These are phyloP conservation scores for Phytophthora podocarpi DNA, from an alignment of 352 stramenopile genomes.

Conservation along the genomic window DNA sequence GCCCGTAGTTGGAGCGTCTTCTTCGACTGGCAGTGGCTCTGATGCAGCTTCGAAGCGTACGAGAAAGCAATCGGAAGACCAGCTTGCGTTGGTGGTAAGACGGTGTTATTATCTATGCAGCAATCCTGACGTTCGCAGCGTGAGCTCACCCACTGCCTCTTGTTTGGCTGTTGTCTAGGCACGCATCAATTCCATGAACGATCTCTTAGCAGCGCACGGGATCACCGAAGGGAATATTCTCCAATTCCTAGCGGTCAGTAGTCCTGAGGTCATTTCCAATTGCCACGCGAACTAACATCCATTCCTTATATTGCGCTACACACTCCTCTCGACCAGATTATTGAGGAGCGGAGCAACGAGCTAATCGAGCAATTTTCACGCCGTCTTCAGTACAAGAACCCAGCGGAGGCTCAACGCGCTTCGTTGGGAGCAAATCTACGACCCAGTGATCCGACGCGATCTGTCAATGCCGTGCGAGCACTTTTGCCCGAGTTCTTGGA, in stretches of 20 bases:
- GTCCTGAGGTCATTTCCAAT: background rate
- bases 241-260: constrained; percentile 72
- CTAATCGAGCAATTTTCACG: constrained; percentile 80
- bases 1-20: constrained; percentile 32
- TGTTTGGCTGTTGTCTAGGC: constrained; percentile 36
- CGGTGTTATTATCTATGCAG: background rate
- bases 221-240: constrained; percentile 86
- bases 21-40: constrained; percentile 25
- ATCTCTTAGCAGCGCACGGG: constrained; percentile 73
- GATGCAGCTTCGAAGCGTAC: constrained; percentile 48
- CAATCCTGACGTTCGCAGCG: background rate
- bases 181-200: constrained; percentile 88
- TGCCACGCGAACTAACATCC: background rate
- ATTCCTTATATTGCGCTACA: too few species aligned
- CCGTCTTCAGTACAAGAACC: constrained; percentile 73
- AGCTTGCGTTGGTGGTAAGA: constrained; percentile 73
- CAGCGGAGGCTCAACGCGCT: constrained; percentile 51
- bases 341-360: constrained; percentile 81
- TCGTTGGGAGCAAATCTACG: constrained; percentile 67
- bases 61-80: constrained; percentile 75
- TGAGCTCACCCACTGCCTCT: background rate
- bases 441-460: constrained; percentile 69
- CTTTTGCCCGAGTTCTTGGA: constrained; percentile 49
- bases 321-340: constrained; percentile 51
- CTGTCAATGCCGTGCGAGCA: constrained; percentile 49